Evolutionary conservation across 805 yeast genomes (phyloP), one percentile per base, ranked within the genome.

Genomic region (Metschnikowia peoriensis): DNA sequence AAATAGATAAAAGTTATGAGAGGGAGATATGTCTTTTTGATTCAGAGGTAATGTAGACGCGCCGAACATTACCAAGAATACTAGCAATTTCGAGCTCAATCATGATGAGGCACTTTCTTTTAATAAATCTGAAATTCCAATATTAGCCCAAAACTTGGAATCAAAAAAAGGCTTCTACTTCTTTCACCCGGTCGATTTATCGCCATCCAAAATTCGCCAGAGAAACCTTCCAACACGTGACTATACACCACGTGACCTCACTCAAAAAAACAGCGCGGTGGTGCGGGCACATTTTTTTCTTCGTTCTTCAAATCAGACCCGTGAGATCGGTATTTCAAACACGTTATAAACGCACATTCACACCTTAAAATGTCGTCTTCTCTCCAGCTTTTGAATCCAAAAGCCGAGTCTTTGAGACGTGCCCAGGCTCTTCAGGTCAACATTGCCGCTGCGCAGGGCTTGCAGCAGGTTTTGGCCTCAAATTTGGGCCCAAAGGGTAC

Each of bases 401-500:
- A 92, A 71, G 99, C 99, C 5, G 99, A 94, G 77, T 88, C 97
- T 15, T 73, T 94, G 60, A 84, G 98, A 73, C 84, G 99, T 65
- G 83, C 88, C 55, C 98, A 96, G 70, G 99, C 99, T 32, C 78
- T 94, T 54, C 91, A 92, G 66, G 99, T 94, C 41, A 94, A 94
- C 72, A 89, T 90, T 47, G 83, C 91, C 15, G 97, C 99, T 4
- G 99, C 99, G 6, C 97, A 90, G 68, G 99, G 99, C 42, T 78
- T 94, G 52, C 99, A 94, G 73, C 88, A 85, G 63, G 98, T 94
- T 41, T 76, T 94, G 55, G 86, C 93, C 54, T 84, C 96, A 54
- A 94, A 94, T 67, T 76, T 94, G 63, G 99, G 99, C 38, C 99
- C 99, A 45, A 90, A 90, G 67, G 99, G 99, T 51, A 94, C 99